phyloP scores from a whole-genome alignment of 164 flowering plant species.

The Piper betle region DNA sequence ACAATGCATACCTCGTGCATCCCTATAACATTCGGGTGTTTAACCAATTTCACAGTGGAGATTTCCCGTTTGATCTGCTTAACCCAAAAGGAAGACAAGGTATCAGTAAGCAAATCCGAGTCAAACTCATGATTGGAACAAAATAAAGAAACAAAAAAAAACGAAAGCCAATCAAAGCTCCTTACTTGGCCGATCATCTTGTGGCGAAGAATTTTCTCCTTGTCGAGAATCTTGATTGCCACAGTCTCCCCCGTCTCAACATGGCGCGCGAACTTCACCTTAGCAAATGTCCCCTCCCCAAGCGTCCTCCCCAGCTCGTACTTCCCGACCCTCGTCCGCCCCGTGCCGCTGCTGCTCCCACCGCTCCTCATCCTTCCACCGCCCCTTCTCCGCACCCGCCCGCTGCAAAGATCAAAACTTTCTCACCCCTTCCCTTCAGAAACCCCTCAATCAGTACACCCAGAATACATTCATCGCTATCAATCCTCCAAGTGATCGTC shows the following conservation, averaged over 20 bases:
- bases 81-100: neutral
- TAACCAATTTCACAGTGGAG: constrained; percentile 80
- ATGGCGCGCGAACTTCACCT: constrained; percentile 72
- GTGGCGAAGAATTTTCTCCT: constrained; percentile 63
- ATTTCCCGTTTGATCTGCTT: constrained; percentile 89
- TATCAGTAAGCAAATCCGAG: neutral
- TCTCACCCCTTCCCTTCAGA: no score
- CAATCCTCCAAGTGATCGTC: no score
- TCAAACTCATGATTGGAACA: neutral
- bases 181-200: constrained; percentile 76
- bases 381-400: neutral
- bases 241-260: constrained; percentile 46
- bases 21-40: constrained; percentile 86
- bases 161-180: neutral
- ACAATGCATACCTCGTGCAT: constrained; percentile 69
- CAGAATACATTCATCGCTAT: no score
- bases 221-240: constrained; percentile 74
- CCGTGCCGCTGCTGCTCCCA: neutral
- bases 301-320: constrained; percentile 72
- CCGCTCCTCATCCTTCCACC: constrained; percentile 1
- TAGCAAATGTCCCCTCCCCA: constrained; percentile 76
- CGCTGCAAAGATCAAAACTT: neutral
- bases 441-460: no score
- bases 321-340: constrained; percentile 51
- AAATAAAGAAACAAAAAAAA: neutral